Evolutionary conservation across 257 asterid genomes (phyloP), one percentile per base, ranked within the genome.

Genomic region (Echium plantagineum): DNA sequence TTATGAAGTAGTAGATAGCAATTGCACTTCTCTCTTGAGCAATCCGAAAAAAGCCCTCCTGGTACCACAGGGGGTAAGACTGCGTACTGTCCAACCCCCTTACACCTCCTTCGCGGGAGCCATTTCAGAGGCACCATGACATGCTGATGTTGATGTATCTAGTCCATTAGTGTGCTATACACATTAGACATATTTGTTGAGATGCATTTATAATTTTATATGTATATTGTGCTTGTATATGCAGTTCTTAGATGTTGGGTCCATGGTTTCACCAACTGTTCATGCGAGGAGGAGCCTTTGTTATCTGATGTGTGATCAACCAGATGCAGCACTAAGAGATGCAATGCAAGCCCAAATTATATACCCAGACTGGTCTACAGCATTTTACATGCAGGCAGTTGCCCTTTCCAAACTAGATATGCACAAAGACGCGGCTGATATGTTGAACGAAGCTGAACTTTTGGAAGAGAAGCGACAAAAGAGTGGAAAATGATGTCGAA

Each of bases 281-380:
- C 90, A 84, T 77, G 94, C 90, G 15, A 77, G 98, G 18, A 68
- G 98, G 58, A 91, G 98, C 76, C 95, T 91, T 35, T 79, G 95
- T 67, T 76, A 88, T 73, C 88, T 91, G 18, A 85, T 91, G 98
- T 85, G 94, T 6, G 98, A 91, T 69, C 98, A 91, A 64, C 87
- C 98, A 3, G 96, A 85, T 65, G 96, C 94, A 10, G 96, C 96
- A 21, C 94, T 91, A n/a, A 73, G 95, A 52, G 98, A 91, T 56
- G 96, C 98, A 57, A 90, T 90, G 98, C 98, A 90, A 78, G 95
- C 98, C 49, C 98, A 88, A 69, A 88, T 94, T 28, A 82, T 91
- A 30, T 75, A 75, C 66, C 94, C 95, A 5, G 96, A 88, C 55
- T 91, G 98, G 98, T 80, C 98, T 20, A 91, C 97, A 2, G 97